Conservation (phyloP, 192 early-diverging fungal genomes). For the Pilaira anomala region DNA sequence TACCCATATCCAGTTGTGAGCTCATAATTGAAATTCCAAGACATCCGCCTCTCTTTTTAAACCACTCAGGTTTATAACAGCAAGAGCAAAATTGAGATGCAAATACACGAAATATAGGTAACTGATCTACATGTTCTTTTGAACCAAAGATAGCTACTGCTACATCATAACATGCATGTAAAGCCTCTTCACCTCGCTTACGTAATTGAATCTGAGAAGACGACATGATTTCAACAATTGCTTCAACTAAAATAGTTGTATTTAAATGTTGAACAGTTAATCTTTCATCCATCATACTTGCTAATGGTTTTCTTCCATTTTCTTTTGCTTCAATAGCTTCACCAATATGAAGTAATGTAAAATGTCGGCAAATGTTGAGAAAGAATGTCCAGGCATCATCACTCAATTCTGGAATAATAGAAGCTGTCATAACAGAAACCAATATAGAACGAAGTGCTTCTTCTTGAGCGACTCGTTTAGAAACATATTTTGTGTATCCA, state of each 20-base stretch:
- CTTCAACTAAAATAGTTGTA: constrained; percentile 72
- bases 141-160: constrained; percentile 53
- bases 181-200: constrained; percentile 58
- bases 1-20: constrained; percentile 78
- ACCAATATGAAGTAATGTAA: constrained; percentile 68
- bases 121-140: constrained; percentile 55
- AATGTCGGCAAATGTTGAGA: constrained; percentile 65
- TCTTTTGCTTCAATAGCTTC: constrained; percentile 61
- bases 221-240: constrained; percentile 71
- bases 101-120: constrained; percentile 74
- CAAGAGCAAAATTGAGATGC: constrained; percentile 84
- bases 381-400: constrained; percentile 64
- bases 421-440: constrained; percentile 60
- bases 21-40: constrained; percentile 82
- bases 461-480: constrained; percentile 60
- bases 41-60: constrained; percentile 87
- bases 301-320: constrained; percentile 38
- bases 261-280: constrained; percentile 47
- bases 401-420: constrained; percentile 52
- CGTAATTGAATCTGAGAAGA: constrained; percentile 60
- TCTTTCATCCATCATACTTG: constrained; percentile 47
- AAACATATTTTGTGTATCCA: constrained; percentile 33
- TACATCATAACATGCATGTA: constrained; percentile 60
- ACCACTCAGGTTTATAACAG: constrained; percentile 89
- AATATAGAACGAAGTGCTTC: constrained; percentile 60